Base-by-base conservation (phyloP, 306 rosid species). In the Glycine latifolia region DNA sequence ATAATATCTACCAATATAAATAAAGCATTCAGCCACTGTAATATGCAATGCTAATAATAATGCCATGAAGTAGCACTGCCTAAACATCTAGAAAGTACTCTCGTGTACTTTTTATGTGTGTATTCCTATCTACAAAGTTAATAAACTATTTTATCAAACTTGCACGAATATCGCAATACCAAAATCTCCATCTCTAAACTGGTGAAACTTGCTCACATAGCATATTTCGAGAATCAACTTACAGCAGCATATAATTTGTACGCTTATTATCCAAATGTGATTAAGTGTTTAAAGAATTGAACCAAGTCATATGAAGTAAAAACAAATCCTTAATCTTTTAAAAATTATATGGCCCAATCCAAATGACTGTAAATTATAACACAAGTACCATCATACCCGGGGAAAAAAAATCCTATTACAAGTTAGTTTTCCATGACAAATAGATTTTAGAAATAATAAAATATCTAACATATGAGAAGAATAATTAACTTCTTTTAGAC, bases 31-130 rank as follows among this genome's bases (percentile, higher is more conserved):
- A 39, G 44, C 44, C 44, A 39, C 44, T 5, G 44, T 39, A 39
- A 39, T 39, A 49, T 67, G 71, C 10, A 67, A 54, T 48, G 77
- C 81, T 80, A 59, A 26, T 67, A 59, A 37, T 79, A 26, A 41
- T 35, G 61, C 66, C 69, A 68, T 54, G 41, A 44, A 4, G 70
- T 69, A 63, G 82, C 83, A 79, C 76, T 61, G 60, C 84, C 71
- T 61, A 76, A 58, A 69, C 54, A 59, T 43, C n/a, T 73, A 39
- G 67, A 58, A 35, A 66, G 65, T 67, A 14, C 79, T 81, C 8
- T 73, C 3, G 78, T 60, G 67, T 82, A 73, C 69, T 59, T 60
- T 33, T 39, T 17, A 26, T 70, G 74, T 59, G 52, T 49, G 67
- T 5, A 61, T 61, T n/a, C 46, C 43, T 46, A 15, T 80, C 10